Evolutionary conservation across 2,329 filamentous ascomycete genomes (phyloP).

Genomic region (Leptographium lundbergii): DNA sequence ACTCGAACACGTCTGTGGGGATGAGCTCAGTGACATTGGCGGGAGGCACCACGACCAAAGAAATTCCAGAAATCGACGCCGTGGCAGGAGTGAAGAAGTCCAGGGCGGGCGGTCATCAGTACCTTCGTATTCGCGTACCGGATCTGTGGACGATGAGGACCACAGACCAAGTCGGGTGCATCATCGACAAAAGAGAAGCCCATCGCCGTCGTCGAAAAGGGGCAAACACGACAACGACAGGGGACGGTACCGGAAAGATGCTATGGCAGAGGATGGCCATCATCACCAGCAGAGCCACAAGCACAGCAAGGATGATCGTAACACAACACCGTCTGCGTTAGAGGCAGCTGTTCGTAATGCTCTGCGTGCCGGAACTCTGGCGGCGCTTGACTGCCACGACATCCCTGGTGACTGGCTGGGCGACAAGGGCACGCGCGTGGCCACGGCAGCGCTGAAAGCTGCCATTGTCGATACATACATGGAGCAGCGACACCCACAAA

Average conservation of each 20-base stretch:
- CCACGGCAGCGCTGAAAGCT: slow-evolving; percentile 15
- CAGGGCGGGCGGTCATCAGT: background rate
- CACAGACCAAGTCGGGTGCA: background rate
- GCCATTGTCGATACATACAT: slow-evolving; percentile 18
- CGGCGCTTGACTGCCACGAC: slow-evolving; percentile 11
- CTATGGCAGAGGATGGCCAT: background rate
- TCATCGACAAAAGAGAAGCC: background rate
- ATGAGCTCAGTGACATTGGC: background rate
- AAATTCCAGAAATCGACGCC: background rate
- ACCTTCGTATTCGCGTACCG: background rate
- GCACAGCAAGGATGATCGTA: background rate
- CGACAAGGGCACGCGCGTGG: slow-evolving; percentile 15
- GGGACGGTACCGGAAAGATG: background rate
- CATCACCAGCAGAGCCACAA: background rate
- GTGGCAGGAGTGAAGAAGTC: background rate
- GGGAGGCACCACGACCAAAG: background rate
- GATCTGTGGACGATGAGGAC: background rate
- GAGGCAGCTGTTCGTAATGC: slow-evolving; percentile 13
- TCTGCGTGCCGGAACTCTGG: slow-evolving; percentile 15
- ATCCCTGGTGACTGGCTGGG: slow-evolving; percentile 14
- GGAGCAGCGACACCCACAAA: slow-evolving; percentile 10
- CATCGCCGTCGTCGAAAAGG: background rate
- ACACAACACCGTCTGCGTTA: slow-evolving; percentile 4
- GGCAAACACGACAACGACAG: too few species aligned
- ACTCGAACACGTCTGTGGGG: background rate